These are phyloP conservation scores for Crithidia acanthocephali DNA, from an alignment of 208 protist species.

Conservation along the genomic window DNA sequence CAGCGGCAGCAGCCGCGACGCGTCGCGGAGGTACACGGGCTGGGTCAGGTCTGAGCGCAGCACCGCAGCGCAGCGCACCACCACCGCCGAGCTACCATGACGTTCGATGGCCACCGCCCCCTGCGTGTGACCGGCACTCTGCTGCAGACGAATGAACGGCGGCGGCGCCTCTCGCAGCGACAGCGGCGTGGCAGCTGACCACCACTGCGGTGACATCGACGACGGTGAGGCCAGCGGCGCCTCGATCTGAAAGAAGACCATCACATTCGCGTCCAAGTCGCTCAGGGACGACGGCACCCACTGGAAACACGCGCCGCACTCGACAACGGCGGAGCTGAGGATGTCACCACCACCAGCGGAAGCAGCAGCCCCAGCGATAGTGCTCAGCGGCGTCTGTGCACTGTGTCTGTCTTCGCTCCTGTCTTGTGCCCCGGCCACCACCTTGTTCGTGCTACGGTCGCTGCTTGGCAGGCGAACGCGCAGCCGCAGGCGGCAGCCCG, in stretches of 20 bases:
- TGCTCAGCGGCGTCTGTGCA: too few species aligned
- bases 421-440: not conserved
- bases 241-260: conserved; percentile 17
- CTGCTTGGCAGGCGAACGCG: conserved; percentile 1
- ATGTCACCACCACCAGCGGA: not conserved
- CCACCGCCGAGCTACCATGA: conserved; percentile 14
- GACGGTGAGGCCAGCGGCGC: not conserved
- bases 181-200: conserved; percentile 15
- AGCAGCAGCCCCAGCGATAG: too few species aligned
- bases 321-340: conserved; percentile 23
- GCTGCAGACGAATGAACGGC: conserved; percentile 26
- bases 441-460: not conserved
- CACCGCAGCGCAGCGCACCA: conserved; percentile 30
- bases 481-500: conserved; percentile 30
- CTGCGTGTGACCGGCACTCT: conserved; percentile 5
- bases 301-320: conserved; percentile 32
- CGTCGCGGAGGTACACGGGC: conserved; percentile 28
- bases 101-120: conserved; percentile 23
- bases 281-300: conserved; percentile 23
- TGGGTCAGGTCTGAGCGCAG: conserved; percentile 18
- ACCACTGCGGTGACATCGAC: conserved; percentile 16
- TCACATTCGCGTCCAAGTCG: conserved; percentile 5
- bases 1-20: conserved; percentile 5
- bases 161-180: conserved; percentile 25
- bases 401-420: not conserved